phyloP scores from a whole-genome alignment of 257 asterid species.

The Solanum habrochaites region DNA sequence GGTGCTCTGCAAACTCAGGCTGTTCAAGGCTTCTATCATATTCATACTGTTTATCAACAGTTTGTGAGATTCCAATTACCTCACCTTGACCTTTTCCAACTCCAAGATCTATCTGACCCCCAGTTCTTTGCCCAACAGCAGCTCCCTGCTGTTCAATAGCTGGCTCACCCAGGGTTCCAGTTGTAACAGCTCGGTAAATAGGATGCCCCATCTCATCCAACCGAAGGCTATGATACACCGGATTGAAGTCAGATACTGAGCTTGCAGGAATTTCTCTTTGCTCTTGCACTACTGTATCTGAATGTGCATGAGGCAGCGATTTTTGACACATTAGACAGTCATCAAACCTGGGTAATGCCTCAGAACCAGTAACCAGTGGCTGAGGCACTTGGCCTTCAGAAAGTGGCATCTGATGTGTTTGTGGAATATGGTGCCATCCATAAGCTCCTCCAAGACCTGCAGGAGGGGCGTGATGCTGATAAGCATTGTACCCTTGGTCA shows the following conservation, averaged over 20 bases:
- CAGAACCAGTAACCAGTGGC: slow-evolving; percentile 27
- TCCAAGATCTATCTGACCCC: slow-evolving; percentile 20
- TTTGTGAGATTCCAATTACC: slow-evolving; percentile 22
- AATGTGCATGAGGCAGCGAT: slow-evolving; percentile 93
- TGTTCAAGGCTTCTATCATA: slow-evolving; percentile 28
- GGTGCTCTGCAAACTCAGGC: slow-evolving; percentile 38
- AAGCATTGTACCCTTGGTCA: slow-evolving; percentile 45
- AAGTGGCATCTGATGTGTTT: slow-evolving; percentile 8
- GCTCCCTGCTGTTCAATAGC: slow-evolving; percentile 25
- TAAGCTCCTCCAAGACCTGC: slow-evolving; percentile 37
- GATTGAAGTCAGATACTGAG: slow-evolving; percentile 28
- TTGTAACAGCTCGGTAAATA: slow-evolving; percentile 19
- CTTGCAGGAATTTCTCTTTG: slow-evolving; percentile 40
- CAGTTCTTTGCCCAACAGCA: slow-evolving; percentile 16
- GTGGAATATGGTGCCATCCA: slow-evolving; percentile 59
- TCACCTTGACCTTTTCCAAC: slow-evolving; percentile 25
- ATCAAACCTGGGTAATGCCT: slow-evolving; percentile 22
- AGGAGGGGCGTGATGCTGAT: slow-evolving; percentile 40
- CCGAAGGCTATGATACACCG: slow-evolving; percentile 40
- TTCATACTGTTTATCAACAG: slow-evolving; percentile 24
- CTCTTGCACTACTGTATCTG: slow-evolving; percentile 69
- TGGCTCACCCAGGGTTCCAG: slow-evolving; percentile 29
- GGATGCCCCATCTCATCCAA: slow-evolving; percentile 60
- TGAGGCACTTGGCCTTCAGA: slow-evolving; percentile 27
- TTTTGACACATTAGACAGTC: slow-evolving; percentile 90